Evolutionary conservation across 257 asterid genomes (phyloP), one percentile per base, ranked within the genome.

Genomic region (Lycium barbarum): DNA sequence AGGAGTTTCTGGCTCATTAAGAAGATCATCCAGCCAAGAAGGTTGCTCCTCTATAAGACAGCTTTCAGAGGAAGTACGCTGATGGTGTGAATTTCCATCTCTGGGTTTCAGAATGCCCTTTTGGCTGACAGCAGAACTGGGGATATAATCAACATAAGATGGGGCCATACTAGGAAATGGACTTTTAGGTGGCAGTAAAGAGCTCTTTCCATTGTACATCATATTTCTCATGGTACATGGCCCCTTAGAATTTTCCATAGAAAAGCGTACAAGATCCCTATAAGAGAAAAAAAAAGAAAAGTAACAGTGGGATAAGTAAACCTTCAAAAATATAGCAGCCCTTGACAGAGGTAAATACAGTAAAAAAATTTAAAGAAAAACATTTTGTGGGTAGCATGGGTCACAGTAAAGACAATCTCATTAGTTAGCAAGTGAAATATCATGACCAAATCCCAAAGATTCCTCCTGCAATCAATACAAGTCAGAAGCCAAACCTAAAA

Each of bases 181-280:
- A 88, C 91, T 90, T 90, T 95, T 97, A 79, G 99, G 99, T 66
- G 99, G 99, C 84, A 97, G 93, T 71, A 94, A 87, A 9, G 98
- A 87, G 84, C 88, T 87, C 87, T 92, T 95, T 84, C 97, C 94
- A 67, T 85, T 89, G 88, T 91, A 88, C 92, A 91, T 88, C 93
- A 90, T 88, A 84, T 88, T 95, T 92, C 95, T 88, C 76, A 89
- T 80, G 89, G 89, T 93, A 83, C 97, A 91, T 61, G 96, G 91
- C 82, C 95, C 99, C 91, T 94, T 95, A 59, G 97, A 90, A 88
- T 91, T 95, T 20, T 89, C 93, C 97, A 95, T 95, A 86, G 87
- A 84, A 88, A 86, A 36, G 74, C 84, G 88, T 87, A 85, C 71
- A 86, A 87, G 80, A 89, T 90, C 93, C 92, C 93, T 80, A 38